Percentiles rank a stretch among this genome's conserved stretches.
Conservation (phyloP, 2,329 filamentous ascomycete genomes). For the Curvularia sp. region DNA sequence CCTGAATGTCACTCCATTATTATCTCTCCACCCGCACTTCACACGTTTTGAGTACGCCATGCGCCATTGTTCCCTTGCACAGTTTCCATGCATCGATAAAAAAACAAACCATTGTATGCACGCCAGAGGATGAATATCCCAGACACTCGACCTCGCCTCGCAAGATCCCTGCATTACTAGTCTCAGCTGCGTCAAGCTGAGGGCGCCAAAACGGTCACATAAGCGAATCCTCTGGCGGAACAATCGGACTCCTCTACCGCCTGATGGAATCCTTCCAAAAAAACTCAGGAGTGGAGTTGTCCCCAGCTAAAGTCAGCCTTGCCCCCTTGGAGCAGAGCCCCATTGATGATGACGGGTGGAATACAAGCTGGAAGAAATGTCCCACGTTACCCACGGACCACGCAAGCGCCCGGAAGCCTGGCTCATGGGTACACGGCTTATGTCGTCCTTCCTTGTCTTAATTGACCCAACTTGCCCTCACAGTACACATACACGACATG, state of each 20-base stretch:
- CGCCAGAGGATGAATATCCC: background rate
- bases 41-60: background rate
- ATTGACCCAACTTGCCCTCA: background rate
- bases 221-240: background rate
- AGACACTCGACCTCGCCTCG: background rate
- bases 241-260: background rate
- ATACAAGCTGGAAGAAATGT: background rate
- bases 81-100: background rate
- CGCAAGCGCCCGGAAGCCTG: background rate
- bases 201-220: background rate
- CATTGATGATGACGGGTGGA: background rate
- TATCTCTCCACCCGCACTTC: background rate
- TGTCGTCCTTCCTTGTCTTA: background rate
- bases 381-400: background rate
- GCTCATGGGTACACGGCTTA: conserved; percentile 2
- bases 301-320: background rate
- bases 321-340: background rate
- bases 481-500: background rate
- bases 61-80: background rate
- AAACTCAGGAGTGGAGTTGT: background rate
- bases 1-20: background rate
- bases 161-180: conserved; percentile 8
- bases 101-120: background rate
- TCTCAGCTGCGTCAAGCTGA: conserved; percentile 11
- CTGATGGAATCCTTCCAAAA: background rate